Conservation (phyloP, 2,329 filamentous ascomycete genomes). For the Drechslera avenae region DNA sequence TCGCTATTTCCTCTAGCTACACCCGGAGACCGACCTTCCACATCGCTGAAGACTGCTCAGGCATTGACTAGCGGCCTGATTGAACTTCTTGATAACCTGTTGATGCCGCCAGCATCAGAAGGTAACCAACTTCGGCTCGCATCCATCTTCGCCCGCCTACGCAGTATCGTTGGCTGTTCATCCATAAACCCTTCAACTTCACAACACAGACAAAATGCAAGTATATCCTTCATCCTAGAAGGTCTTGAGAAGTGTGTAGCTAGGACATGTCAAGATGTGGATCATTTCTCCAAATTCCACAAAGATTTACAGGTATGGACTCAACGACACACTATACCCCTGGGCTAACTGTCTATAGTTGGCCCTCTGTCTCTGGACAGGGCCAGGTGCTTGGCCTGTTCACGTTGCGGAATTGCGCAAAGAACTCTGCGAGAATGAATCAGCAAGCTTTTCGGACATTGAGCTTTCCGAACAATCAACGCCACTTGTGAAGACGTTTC, state of each 20-base stretch:
- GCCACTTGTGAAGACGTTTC: conserved; percentile 23
- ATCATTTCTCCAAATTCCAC: conserved; percentile 24
- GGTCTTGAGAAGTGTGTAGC: conserved; percentile 24
- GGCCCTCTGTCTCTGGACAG: conserved; percentile 43
- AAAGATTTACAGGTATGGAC: conserved; percentile 42
- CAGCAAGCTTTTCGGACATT: conserved; percentile 27
- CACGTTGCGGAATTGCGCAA: conserved; percentile 29
- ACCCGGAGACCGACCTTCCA: conserved; percentile 8
- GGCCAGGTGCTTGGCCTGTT: conserved; percentile 32
- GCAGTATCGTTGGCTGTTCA: conserved; percentile 7
- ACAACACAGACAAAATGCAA: conserved; percentile 3
- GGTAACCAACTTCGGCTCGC: conserved; percentile 34
- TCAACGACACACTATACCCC: background rate
- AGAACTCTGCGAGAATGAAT: conserved; percentile 27
- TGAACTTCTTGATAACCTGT: conserved; percentile 26
- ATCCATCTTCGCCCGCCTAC: conserved; percentile 27
- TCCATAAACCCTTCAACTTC: background rate
- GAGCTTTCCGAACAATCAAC: conserved; percentile 30
- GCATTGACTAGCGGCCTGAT: conserved; percentile 24
- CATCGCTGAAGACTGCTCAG: conserved; percentile 30
- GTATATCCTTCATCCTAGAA: conserved; percentile 15
- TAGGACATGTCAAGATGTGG: conserved; percentile 26
- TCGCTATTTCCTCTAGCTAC: conserved; percentile 12
- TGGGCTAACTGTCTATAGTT: conserved; percentile 29
- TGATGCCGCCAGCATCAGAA: conserved; percentile 19